Evolutionary conservation across 352 stramenopile species (phyloP).

Genomic region (Phytophthora tentaculata): DNA sequence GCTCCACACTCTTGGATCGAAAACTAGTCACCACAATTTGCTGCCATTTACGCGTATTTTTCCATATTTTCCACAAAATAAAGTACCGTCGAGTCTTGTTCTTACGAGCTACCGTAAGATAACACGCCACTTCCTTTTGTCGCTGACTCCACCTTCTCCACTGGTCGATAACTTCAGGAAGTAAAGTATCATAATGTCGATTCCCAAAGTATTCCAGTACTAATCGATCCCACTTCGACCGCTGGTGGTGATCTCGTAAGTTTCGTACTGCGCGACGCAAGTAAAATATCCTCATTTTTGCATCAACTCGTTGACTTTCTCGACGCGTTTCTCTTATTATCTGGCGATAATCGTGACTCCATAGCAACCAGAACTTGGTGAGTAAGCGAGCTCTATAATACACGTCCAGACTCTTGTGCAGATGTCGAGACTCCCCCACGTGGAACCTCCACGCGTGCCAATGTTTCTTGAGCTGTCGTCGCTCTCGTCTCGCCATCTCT

Average conservation of each 20-base stretch:
- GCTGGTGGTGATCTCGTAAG: constrained; percentile 11
- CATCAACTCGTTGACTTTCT: background rate
- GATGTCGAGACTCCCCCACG: constrained; percentile 44
- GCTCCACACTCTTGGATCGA: constrained; percentile 4
- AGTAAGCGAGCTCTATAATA: constrained; percentile 61
- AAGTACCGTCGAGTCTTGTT: constrained; percentile 17
- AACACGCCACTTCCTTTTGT: constrained; percentile 6
- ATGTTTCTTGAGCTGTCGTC: constrained; percentile 44
- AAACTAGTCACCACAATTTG: constrained; percentile 17
- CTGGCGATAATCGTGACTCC: constrained; percentile 54
- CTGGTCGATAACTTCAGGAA: constrained; percentile 29
- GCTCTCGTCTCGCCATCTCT: constrained; percentile 53
- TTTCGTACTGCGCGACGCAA: constrained; percentile 23
- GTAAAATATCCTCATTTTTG: constrained; percentile 17
- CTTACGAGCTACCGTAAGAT: constrained; percentile 7
- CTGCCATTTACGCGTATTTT: constrained; percentile 24
- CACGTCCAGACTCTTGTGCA: constrained; percentile 49
- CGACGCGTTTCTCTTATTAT: constrained; percentile 4
- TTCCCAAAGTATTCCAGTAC: constrained; percentile 53
- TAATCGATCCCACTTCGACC: constrained; percentile 36
- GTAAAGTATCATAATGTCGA: constrained; percentile 28
- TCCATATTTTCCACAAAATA: constrained; percentile 19
- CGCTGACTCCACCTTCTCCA: constrained; percentile 26
- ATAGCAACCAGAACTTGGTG: constrained; percentile 70
- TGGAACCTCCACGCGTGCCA: constrained; percentile 54